These are phyloP conservation scores for Camillea tinctor DNA, from an alignment of 2,329 filamentous ascomycete species.

Conservation along the genomic window DNA sequence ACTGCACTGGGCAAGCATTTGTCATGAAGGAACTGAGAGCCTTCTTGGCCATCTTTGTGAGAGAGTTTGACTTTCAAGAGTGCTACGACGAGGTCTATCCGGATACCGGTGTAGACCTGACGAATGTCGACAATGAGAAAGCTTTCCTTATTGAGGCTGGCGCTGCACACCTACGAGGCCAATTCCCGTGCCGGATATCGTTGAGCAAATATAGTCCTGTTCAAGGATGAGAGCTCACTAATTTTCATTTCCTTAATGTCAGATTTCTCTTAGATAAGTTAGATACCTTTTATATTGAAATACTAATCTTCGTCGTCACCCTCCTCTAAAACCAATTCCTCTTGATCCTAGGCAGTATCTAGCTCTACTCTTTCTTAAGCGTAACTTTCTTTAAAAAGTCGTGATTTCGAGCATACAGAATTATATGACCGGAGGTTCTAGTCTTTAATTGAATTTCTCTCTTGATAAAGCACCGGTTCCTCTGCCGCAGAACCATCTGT, in stretches of 20 bases:
- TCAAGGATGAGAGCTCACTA: background rate
- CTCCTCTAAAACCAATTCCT: background rate
- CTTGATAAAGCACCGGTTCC: background rate
- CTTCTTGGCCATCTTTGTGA: conserved; percentile 25
- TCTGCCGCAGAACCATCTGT: background rate
- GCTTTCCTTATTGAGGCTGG: conserved; percentile 27
- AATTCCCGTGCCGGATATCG: conserved; percentile 26
- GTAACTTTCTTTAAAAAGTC: too few species aligned
- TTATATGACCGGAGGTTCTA: background rate
- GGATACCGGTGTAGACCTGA: conserved; percentile 23
- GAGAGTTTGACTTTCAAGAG: conserved; percentile 30
- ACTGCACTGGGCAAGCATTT: conserved; percentile 53
- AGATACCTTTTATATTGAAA: background rate
- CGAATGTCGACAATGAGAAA: conserved; percentile 27
- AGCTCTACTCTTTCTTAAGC: too few species aligned
- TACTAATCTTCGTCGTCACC: background rate
- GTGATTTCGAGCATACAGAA: too few species aligned
- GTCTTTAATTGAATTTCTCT: background rate
- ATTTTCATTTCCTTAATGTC: too few species aligned
- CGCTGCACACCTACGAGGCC: conserved; percentile 25
- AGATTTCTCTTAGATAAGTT: background rate
- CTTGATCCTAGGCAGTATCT: too few species aligned
- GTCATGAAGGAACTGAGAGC: conserved; percentile 29
- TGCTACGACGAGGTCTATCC: conserved; percentile 28
- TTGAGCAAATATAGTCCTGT: conserved; percentile 18